A percentile compares a stretch with the other conserved stretches of the same genome.
Conservation (phyloP, 2,329 filamentous ascomycete species). For the Exophiala mesophila region DNA sequence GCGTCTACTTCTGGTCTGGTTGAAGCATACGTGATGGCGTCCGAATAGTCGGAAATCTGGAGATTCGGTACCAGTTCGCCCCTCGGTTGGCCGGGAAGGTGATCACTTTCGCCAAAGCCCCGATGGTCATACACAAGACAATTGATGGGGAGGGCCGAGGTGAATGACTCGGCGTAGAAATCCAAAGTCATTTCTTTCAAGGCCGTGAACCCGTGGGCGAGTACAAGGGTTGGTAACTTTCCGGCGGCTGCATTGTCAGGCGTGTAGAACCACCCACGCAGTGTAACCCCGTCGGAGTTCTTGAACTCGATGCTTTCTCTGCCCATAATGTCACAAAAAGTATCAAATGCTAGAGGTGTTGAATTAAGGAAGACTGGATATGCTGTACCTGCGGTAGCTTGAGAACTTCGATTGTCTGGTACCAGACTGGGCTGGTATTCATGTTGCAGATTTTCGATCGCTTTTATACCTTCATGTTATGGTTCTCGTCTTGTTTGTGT, state of each 20-base stretch:
- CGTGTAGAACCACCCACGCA: slow-evolving; percentile 13
- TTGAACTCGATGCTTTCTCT: slow-evolving; percentile 16
- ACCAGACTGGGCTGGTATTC: too few species aligned
- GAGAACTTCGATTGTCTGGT: too few species aligned
- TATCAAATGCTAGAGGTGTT: too few species aligned
- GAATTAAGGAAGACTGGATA: too few species aligned
- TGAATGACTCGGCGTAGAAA: slow-evolving; percentile 13
- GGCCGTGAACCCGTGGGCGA: slow-evolving; percentile 17
- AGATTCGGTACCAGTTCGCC: slow-evolving; percentile 30
- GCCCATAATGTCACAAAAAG: too few species aligned
- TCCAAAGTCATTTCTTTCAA: slow-evolving; percentile 20
- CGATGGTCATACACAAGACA: slow-evolving; percentile 33
- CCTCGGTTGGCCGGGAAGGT: slow-evolving; percentile 31
- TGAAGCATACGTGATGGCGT: slow-evolving; percentile 33
- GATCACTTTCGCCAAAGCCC: slow-evolving; percentile 29
- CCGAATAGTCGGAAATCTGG: slow-evolving; percentile 32
- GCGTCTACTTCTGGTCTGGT: slow-evolving; percentile 27
- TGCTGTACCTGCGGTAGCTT: too few species aligned
- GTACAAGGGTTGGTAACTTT: slow-evolving; percentile 11
- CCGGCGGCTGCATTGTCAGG: background rate
- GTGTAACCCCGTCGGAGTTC: slow-evolving; percentile 15
- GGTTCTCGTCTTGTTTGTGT: too few species aligned
- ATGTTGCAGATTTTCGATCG: too few species aligned
- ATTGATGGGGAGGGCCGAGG: slow-evolving; percentile 5
- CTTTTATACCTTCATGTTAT: too few species aligned